phyloP scores from a whole-genome alignment of 495 filamentous ascomycete genomes.

The Glarea lozoyensis region DNA sequence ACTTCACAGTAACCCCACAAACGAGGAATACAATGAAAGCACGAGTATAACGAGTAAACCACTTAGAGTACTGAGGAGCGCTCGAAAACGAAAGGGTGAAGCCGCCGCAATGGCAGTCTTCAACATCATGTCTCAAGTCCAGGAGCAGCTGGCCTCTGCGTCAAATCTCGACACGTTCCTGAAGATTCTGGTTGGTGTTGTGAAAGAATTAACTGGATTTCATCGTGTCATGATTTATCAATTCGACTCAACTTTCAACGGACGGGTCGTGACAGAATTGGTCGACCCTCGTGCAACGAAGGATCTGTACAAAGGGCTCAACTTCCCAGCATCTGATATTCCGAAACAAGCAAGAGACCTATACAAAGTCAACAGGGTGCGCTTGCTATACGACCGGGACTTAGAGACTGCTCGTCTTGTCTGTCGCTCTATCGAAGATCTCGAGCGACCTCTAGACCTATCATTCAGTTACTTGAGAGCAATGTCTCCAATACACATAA shows the following conservation, averaged over 20 bases:
- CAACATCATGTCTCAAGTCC: constrained; percentile 81
- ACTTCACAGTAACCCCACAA: constrained; percentile 54
- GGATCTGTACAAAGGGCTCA: constrained; percentile 81
- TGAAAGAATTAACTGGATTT: constrained; percentile 87
- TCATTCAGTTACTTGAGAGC: constrained; percentile 80
- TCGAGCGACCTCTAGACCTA: constrained; percentile 74
- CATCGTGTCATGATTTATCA: constrained; percentile 93
- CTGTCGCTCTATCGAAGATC: constrained; percentile 66
- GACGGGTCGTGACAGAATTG: constrained; percentile 78
- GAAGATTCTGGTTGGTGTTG: constrained; percentile 64
- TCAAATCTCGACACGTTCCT: constrained; percentile 58
- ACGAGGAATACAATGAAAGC: constrained; percentile 64
- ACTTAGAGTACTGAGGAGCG: constrained; percentile 68
- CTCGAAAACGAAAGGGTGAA: constrained; percentile 69
- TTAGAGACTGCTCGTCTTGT: constrained; percentile 72
- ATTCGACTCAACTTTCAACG: constrained; percentile 78
- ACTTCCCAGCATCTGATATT: constrained; percentile 90
- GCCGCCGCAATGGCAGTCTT: constrained; percentile 91
- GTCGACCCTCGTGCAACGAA: constrained; percentile 73
- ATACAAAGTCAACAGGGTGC: constrained; percentile 73
- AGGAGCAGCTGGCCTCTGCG: constrained; percentile 66
- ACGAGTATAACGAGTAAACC: constrained; percentile 69
- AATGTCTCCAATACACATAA: constrained; percentile 84
- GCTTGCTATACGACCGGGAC: constrained; percentile 69
- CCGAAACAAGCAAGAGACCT: constrained; percentile 77